phyloP scores from a whole-genome alignment of 441 rosid genomes.

The Corymbia calophylla region DNA sequence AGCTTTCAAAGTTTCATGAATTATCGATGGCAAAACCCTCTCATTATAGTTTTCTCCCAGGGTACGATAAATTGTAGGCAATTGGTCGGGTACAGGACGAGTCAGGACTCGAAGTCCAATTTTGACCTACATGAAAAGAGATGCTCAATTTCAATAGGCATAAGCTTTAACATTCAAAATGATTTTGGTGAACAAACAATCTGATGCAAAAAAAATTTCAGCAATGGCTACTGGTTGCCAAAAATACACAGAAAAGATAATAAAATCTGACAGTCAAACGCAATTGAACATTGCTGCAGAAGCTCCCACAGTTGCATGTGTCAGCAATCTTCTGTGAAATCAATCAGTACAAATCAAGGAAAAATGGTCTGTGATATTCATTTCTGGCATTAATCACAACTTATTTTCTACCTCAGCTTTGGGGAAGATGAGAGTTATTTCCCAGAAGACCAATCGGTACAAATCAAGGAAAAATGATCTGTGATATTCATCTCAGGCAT shows the following conservation, averaged over 20 bases:
- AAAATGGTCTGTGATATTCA: background rate
- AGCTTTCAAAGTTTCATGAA: constrained; percentile 86
- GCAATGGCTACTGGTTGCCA: background rate
- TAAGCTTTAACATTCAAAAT: background rate
- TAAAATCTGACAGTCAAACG: background rate
- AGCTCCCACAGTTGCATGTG: background rate
- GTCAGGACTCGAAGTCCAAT: constrained; percentile 96
- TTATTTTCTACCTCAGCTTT: background rate
- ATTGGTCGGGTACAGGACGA: constrained; percentile 61
- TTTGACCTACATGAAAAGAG: constrained; percentile 43
- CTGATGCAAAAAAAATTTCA: background rate
- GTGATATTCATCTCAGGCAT: background rate
- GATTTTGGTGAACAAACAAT: background rate
- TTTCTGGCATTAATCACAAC: background rate
- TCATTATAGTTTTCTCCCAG: constrained; percentile 88
- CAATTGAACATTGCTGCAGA: background rate
- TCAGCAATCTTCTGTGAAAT: background rate
- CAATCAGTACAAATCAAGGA: background rate
- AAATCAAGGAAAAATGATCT: background rate
- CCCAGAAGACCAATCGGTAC: background rate
- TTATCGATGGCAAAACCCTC: constrained; percentile 84
- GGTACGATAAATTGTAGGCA: constrained; percentile 66
- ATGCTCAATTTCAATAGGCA: background rate
- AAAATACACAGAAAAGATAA: background rate
- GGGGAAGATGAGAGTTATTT: background rate